Percentiles rank a stretch among this genome's conserved stretches.
These are phyloP conservation scores for Tanozyma kutaoensis DNA, from an alignment of 805 yeast genomes.

Conservation along the genomic window DNA sequence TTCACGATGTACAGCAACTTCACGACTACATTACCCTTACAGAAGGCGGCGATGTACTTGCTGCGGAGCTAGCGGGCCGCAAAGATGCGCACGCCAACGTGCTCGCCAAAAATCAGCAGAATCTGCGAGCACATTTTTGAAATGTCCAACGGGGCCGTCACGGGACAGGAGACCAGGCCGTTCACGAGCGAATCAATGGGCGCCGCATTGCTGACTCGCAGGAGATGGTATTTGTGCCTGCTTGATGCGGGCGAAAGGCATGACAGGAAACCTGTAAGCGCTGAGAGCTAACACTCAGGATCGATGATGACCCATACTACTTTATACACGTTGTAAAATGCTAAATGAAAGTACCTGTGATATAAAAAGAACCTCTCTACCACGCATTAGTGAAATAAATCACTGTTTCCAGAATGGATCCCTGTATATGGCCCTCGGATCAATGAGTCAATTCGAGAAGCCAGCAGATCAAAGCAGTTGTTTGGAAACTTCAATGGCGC, in stretches of 20 bases:
- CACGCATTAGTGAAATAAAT: no score
- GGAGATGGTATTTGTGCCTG: conserved; percentile 30
- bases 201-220: conserved; percentile 39
- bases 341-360: no score
- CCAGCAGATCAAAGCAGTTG: no score
- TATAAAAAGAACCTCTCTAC: no score
- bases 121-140: conserved; percentile 66
- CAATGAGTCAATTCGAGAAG: no score
- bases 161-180: conserved; percentile 38
- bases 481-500: no score
- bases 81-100: conserved; percentile 9
- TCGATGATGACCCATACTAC: no score
- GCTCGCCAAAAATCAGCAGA: conserved; percentile 17
- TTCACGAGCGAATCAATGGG: conserved; percentile 44
- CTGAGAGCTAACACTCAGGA: no score
- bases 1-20: conserved; percentile 72
- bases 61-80: conserved; percentile 30
- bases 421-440: no score
- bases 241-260: conserved; percentile 13
- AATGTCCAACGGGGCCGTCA: conserved; percentile 70
- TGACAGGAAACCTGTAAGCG: no score
- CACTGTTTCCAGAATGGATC: no score
- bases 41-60: conserved; percentile 66
- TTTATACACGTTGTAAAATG: no score
- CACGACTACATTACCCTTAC: conserved; percentile 96